Base-by-base conservation (phyloP, 257 asterid genomes). In the Ajuga chamaepitys region DNA sequence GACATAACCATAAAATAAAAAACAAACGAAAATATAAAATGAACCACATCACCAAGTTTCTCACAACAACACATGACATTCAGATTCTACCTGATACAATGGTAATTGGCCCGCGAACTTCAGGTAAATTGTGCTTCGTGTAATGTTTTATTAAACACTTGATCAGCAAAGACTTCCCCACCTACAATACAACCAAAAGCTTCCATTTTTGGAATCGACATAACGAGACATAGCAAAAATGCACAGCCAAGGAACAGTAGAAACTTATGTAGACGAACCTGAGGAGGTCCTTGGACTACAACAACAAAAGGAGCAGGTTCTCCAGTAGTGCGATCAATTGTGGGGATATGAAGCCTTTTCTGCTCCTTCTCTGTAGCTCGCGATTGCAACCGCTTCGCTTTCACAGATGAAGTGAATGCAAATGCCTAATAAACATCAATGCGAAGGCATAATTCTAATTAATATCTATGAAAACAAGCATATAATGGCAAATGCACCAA, bases 211-310 rank as follows among this genome's bases (percentile, higher is more conserved):
- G 66, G 51, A 63, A 66, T 13, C 58, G 58, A 38, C 7, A 7
- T 2, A 41, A 55, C 13, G 24, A 9, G 34, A 51, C 5, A 18
- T 5, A 56, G 18, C 21, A 55, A 16, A 37, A 10, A 50, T 34
- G 62, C 6, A 50, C 9, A 42, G 61, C 25, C 21, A 46, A 54
- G 14, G 12, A 67, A 52, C 34, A 56, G 22, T 13, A 66, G 17
- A 57, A 12, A 14, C 17, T 46, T 41, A 52, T 46, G 10, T 24
- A 28, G 45, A 59, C 78, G 48, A 42, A 93, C 99, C 95, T 93
- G 80, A 5, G 97, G 97, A 46, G 99, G 99, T 52, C 99, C 97
- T 64, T 93, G 99, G 22, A 93, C 89, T 13, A 89, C 97, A 72
- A 93, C 74, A 59, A 93, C 97, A 51, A 75, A 89, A 0, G 97